phyloP scores from a whole-genome alignment of 257 asterid species.

The Solanum habrochaites region DNA sequence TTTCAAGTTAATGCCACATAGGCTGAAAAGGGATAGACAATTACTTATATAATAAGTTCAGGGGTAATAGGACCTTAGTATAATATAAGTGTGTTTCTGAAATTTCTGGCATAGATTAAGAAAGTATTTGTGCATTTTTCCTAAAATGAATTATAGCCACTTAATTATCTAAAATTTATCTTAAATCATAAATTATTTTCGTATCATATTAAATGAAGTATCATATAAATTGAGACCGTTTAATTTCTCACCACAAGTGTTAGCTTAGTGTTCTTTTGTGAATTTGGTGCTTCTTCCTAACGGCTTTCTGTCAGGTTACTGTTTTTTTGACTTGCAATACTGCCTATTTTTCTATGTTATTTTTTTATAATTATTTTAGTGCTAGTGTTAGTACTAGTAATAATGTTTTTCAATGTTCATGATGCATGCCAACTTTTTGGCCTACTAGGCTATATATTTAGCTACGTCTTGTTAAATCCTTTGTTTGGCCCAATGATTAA shows the following conservation, averaged over 20 bases:
- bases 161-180: too few species aligned
- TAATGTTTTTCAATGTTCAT: not conserved
- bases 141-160: too few species aligned
- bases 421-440: not conserved
- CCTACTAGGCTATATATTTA: not conserved
- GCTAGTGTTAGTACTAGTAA: not conserved
- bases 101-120: fast-evolving
- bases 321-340: slow-evolving; percentile 7
- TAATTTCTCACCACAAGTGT: not conserved
- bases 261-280: not conserved
- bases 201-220: not conserved
- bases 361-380: not conserved
- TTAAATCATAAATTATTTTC: too few species aligned
- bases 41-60: too few species aligned
- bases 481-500: not conserved
- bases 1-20: fast-evolving
- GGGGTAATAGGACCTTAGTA: too few species aligned
- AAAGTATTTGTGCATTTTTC: fast-evolving
- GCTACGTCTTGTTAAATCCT: not conserved
- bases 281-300: slow-evolving; percentile 12
- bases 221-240: not conserved
- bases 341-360: not conserved
- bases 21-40: too few species aligned
- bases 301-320: slow-evolving; percentile 27
- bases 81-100: fast-evolving